A percentile compares a stretch with the other conserved stretches of the same genome.
Conservation (phyloP, 495 filamentous ascomycete species). For the Aspergillus bridgeri region DNA sequence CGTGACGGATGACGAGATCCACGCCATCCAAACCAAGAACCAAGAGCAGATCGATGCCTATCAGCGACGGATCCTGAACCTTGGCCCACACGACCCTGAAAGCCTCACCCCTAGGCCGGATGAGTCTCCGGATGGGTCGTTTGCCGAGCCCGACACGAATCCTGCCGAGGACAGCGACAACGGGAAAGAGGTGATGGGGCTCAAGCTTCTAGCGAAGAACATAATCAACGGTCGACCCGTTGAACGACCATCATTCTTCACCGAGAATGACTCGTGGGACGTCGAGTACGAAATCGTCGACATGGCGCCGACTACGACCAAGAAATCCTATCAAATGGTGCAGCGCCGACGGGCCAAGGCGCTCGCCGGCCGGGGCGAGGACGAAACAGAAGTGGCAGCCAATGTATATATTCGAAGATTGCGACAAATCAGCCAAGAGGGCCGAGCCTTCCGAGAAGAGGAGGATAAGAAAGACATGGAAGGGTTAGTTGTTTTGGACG, state of each 20-base stretch:
- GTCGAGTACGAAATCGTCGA: conserved; percentile 75
- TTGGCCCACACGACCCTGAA: conserved; percentile 21
- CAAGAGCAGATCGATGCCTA: conserved; percentile 62
- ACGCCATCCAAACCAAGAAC: conserved; percentile 66
- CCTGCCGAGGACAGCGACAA: too few species aligned
- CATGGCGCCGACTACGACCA: too few species aligned
- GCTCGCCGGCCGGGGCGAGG: conserved; percentile 35
- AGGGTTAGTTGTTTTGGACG: conserved; percentile 30
- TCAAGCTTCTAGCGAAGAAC: too few species aligned
- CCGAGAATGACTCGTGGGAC: conserved; percentile 57
- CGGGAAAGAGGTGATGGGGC: conserved; percentile 16
- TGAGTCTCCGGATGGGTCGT: too few species aligned
- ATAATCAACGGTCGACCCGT: conserved; percentile 66
- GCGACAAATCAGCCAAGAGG: conserved; percentile 38
- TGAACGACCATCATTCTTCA: conserved; percentile 53
- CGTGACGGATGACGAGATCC: conserved; percentile 65
- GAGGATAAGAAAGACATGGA: conserved; percentile 46
- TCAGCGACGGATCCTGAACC: conserved; percentile 54
- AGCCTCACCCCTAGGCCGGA: too few species aligned
- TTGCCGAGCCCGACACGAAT: too few species aligned
- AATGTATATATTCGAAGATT: conserved; percentile 42
- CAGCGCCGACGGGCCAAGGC: conserved; percentile 49
- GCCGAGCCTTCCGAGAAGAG: conserved; percentile 45
- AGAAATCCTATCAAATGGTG: conserved; percentile 51
- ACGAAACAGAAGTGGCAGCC: conserved; percentile 27